phyloP scores from a whole-genome alignment of 345 rosid genomes.

The Crucihimalaya himalaica region DNA sequence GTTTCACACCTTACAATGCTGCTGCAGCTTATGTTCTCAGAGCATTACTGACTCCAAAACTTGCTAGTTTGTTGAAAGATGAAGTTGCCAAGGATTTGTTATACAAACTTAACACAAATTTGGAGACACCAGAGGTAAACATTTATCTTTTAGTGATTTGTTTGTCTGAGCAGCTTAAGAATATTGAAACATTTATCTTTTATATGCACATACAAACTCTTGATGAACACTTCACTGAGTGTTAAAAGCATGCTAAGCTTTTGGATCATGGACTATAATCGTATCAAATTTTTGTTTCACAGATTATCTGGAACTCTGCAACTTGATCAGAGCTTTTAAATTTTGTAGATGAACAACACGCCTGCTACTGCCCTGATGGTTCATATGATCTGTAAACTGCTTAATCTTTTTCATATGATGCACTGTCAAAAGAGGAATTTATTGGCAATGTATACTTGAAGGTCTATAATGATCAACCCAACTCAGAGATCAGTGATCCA shows the following conservation, averaged over 20 bases:
- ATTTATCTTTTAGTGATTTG: background rate
- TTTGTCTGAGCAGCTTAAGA: too few species aligned
- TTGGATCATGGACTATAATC: conserved; percentile 14
- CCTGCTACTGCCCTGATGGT: conserved; percentile 88
- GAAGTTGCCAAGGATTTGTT: conserved; percentile 75
- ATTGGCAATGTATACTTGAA: conserved; percentile 98
- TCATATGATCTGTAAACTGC: conserved; percentile 85
- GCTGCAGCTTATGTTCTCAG: conserved; percentile 66
- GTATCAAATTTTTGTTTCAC: conserved; percentile 36
- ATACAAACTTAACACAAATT: conserved; percentile 76
- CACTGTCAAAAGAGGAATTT: conserved; percentile 82
- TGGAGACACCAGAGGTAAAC: conserved; percentile 99
- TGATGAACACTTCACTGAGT: conserved; percentile 18
- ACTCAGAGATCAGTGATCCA: conserved; percentile 94
- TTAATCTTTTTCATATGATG: conserved; percentile 70
- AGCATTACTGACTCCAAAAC: conserved; percentile 94
- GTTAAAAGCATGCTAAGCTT: conserved; percentile 22
- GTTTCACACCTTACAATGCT: conserved; percentile 68
- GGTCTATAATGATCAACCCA: conserved; percentile 97
- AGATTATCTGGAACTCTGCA: conserved; percentile 98
- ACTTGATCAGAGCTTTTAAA: conserved; percentile 90
- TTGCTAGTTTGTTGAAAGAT: conserved; percentile 84
- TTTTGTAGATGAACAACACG: conserved; percentile 89
- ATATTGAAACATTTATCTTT: conserved; percentile 14
- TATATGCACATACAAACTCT: conserved; percentile 3